Evolutionary conservation across 2,329 filamentous ascomycete genomes (phyloP), one percentile per base, ranked within the genome.

Genomic region (Fusarium hainanense): DNA sequence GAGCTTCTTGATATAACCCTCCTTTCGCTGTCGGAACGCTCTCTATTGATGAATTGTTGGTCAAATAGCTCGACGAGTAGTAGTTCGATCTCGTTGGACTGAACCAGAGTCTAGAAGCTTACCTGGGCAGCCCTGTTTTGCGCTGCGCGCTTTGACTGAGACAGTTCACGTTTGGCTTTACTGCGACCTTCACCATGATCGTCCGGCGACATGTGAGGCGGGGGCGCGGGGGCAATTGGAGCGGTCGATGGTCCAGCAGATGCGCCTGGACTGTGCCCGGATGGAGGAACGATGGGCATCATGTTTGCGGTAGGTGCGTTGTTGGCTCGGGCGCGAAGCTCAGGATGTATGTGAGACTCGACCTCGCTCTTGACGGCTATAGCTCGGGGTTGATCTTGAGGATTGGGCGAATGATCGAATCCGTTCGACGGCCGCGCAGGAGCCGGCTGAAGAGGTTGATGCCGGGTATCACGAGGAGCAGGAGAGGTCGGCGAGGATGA

Each of bases 71-170:
- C 43, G 41, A 12, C 43, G 41, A 12, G 41, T 27, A 12, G 18
- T 7, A 47, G 40, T 12, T 2, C 14, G 27, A 30, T 13, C 43
- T 50, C 44, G 11, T 21, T 32, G 16, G 41, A 23, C 16, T 16
- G 34, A 51, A 48, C 13, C 28, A 37, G 12, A 14, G 23, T 41
- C 40, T 16, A n/a, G 47, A 13, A 30, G 79, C 90, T 77, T 87
- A 98, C 96, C 90, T 99, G 96, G 56, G 96, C 96, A 74, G 95
- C 96, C 78, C 96, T 87, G 78, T 99, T 99, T 79, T 99, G 96
- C 12, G 96, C 96, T 28, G 96, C 96, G 72, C 96, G 92, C 84
- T 98, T 99, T 40, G 94, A 97, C 46, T 94, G 96, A 27, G 94
- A 98, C 65, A 99, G 83, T 81, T 98, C 95, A 56, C 96, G 88